phyloP scores from a whole-genome alignment of 169 alveolate species.

The Eimeria sp. region DNA sequence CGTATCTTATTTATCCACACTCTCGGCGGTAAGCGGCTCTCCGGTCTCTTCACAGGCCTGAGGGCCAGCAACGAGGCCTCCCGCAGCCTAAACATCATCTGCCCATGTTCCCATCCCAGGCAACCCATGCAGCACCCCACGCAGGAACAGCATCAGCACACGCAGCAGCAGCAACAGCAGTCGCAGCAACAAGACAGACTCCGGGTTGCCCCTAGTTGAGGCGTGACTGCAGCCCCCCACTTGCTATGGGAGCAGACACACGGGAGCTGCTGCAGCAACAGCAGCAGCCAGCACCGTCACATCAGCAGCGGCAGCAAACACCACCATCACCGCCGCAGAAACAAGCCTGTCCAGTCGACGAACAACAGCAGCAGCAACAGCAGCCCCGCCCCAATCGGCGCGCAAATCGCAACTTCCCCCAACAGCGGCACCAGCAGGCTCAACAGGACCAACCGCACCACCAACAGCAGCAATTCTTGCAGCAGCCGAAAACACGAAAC shows the following conservation, averaged over 20 bases:
- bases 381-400: constrained; percentile 29
- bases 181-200: constrained; percentile 16
- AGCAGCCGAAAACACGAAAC: constrained; percentile 20
- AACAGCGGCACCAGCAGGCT: constrained; percentile 50
- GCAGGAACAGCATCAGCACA: background rate
- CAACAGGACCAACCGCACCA: constrained; percentile 46
- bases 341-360: background rate
- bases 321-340: background rate
- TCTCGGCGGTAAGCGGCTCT: constrained; percentile 12
- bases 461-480: constrained; percentile 40
- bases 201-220: constrained; percentile 13
- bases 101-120: constrained; percentile 9
- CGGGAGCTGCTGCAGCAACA: constrained; percentile 55
- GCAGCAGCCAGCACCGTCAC: constrained; percentile 32
- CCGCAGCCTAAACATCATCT: constrained; percentile 7
- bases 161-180: constrained; percentile 38
- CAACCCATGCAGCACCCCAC: constrained; percentile 44
- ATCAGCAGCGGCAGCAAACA: constrained; percentile 22
- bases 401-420: constrained; percentile 17
- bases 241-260: constrained; percentile 49
- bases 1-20: background rate
- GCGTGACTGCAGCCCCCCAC: constrained; percentile 12
- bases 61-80: constrained; percentile 34
- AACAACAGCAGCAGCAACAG: constrained; percentile 21
- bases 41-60: constrained; percentile 33